Conservation (phyloP, 768 basidiomycete genomes). For the Naganishia vaughanmartiniae region DNA sequence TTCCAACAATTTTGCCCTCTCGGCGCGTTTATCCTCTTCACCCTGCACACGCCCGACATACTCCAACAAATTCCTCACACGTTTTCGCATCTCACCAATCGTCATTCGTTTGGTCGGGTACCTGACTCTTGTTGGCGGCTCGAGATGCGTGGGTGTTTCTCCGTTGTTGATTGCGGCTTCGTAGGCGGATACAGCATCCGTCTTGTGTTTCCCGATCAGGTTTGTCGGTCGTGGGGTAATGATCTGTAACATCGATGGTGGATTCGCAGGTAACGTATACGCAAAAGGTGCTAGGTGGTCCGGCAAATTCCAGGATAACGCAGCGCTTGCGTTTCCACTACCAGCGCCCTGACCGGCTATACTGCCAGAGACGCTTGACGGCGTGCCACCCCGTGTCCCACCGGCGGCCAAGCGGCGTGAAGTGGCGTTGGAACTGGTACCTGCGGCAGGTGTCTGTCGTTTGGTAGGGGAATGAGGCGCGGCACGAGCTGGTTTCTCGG, state of each 20-base stretch:
- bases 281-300: conserved; percentile 88
- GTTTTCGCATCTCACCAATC: conserved; percentile 95
- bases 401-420: conserved; percentile 38
- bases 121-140: conserved; percentile 64
- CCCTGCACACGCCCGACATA: conserved; percentile 76
- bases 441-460: conserved; percentile 23
- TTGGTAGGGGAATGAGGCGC: conserved; percentile 17
- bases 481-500: conserved; percentile 16
- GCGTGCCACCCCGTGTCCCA: conserved; percentile 42
- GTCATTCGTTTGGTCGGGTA: conserved; percentile 94
- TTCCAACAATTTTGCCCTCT: conserved; percentile 44
- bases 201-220: not conserved
- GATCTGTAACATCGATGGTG: conserved; percentile 60
- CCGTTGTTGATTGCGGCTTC: not conserved
- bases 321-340: conserved; percentile 40
- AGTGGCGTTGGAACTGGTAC: conserved; percentile 5
- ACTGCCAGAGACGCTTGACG: conserved; percentile 35
- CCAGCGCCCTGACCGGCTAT: not conserved
- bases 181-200: not conserved
- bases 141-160: conserved; percentile 37
- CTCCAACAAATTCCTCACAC: conserved; percentile 81
- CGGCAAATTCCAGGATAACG: conserved; percentile 71
- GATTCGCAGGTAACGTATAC: conserved; percentile 68
- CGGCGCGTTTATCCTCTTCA: conserved; percentile 43
- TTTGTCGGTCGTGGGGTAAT: conserved; percentile 37